Percentiles rank a stretch among this genome's conserved stretches.
Conservation (phyloP, 2,329 filamentous ascomycete genomes). For the Penicillium capsulatum region DNA sequence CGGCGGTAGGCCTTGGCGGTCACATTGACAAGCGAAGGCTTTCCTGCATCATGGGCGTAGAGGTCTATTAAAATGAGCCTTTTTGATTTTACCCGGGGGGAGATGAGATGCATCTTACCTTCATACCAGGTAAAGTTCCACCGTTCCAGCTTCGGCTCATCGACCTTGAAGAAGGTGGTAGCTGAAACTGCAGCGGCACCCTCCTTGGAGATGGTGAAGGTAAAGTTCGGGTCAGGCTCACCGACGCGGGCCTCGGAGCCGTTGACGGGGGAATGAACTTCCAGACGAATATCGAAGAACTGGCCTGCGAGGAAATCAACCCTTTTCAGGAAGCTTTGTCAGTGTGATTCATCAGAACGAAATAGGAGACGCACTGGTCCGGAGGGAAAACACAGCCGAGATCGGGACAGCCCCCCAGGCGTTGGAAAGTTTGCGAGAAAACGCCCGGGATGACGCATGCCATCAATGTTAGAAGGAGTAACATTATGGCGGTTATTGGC, state of each 20-base stretch:
- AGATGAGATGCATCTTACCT: constrained; percentile 39
- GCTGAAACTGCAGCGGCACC: constrained; percentile 53
- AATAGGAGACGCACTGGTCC: constrained; percentile 46
- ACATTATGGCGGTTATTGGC: no score
- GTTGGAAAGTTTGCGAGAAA: constrained; percentile 52
- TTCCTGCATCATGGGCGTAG: constrained; percentile 68
- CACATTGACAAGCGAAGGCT: constrained; percentile 71
- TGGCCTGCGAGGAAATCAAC: constrained; percentile 80
- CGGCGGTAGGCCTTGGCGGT: constrained; percentile 73
- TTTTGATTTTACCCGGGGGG: constrained; percentile 9
- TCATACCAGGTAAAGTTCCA: constrained; percentile 86
- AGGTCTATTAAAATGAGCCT: constrained; percentile 49
- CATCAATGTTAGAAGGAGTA: neutral
- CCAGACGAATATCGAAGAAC: constrained; percentile 77
- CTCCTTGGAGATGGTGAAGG: constrained; percentile 69
- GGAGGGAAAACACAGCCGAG: constrained; percentile 57
- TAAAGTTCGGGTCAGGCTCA: constrained; percentile 63
- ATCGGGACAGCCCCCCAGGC: constrained; percentile 53
- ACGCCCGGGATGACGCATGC: constrained; percentile 26
- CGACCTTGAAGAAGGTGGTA: constrained; percentile 63
- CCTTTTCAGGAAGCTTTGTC: constrained; percentile 31
- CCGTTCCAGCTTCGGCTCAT: constrained; percentile 68
- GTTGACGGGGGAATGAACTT: constrained; percentile 76
- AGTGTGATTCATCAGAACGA: neutral
- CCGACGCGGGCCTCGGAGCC: constrained; percentile 74